A percentile compares a stretch with the other conserved stretches of the same genome.
phyloP scores from a whole-genome alignment of 805 yeast genomes.

The Nakazawaea laoshanensis region DNA sequence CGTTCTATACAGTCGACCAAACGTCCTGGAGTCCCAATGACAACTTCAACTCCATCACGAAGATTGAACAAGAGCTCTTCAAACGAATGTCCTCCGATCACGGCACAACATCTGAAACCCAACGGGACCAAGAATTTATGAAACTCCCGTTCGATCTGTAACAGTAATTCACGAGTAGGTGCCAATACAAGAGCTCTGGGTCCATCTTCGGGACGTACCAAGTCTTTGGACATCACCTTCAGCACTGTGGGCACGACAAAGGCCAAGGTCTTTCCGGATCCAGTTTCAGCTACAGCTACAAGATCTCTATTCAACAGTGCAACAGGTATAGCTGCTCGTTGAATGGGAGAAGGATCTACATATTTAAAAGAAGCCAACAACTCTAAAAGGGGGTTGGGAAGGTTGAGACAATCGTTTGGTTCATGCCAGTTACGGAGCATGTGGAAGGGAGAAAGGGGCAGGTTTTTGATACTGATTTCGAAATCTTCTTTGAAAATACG shows the following conservation, averaged over 20 bases:
- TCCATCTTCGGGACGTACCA: conserved; percentile 36
- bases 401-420: too few species aligned
- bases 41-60: conserved; percentile 60
- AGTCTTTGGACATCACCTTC: conserved; percentile 39
- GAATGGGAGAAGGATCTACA: conserved; percentile 79
- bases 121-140: conserved; percentile 26
- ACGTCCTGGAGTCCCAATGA: conserved; percentile 94
- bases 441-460: too few species aligned
- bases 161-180: conserved; percentile 91
- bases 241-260: conserved; percentile 67
- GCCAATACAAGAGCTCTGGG: conserved; percentile 73
- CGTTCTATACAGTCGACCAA: conserved; percentile 72
- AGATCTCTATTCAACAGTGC: conserved; percentile 54
- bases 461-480: conserved; percentile 41
- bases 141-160: conserved; percentile 71
- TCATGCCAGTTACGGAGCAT: conserved; percentile 77
- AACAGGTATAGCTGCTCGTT: conserved; percentile 78
- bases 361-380: conserved; percentile 28
- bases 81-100: conserved; percentile 87
- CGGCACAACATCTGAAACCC: conserved; percentile 40
- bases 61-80: conserved; percentile 60
- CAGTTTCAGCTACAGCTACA: conserved; percentile 92
- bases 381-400: conserved; percentile 33
- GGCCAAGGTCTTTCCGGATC: conserved; percentile 90
- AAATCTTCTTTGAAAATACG: conserved; percentile 75